phyloP scores from a whole-genome alignment of 208 protist species.

The Acanthamoeba comandoni region DNA sequence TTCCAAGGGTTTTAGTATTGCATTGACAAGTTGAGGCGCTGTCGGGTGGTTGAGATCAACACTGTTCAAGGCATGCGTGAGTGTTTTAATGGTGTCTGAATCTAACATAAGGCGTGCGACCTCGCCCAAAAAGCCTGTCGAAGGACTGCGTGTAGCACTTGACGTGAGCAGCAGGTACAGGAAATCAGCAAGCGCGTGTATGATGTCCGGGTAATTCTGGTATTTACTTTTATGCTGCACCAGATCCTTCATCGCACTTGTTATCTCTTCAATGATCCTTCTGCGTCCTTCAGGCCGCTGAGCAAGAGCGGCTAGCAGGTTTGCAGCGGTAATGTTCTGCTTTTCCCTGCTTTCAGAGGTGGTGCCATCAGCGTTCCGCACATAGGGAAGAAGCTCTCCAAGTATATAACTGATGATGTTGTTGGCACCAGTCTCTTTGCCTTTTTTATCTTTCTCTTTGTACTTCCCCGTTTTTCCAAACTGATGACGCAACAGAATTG shows the following conservation, averaged over 20 bases:
- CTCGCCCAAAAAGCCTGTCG: slow-evolving; percentile 57
- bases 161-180: slow-evolving; percentile 56
- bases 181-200: slow-evolving; percentile 66
- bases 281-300: slow-evolving; percentile 55
- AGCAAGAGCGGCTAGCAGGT: slow-evolving; percentile 44
- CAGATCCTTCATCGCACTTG: slow-evolving; percentile 35
- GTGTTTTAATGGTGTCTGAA: slow-evolving; percentile 62
- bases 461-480: slow-evolving; percentile 4
- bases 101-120: slow-evolving; percentile 49
- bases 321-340: background rate
- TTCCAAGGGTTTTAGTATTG: slow-evolving; percentile 37
- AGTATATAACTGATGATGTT: slow-evolving; percentile 57
- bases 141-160: slow-evolving; percentile 13
- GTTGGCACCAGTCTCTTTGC: slow-evolving; percentile 56
- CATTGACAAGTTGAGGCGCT: slow-evolving; percentile 56
- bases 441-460: slow-evolving; percentile 65
- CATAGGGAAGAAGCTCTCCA: slow-evolving; percentile 11
- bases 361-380: background rate
- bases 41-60: slow-evolving; percentile 63
- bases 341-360: background rate
- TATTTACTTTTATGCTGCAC: background rate
- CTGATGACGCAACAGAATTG: slow-evolving; percentile 50
- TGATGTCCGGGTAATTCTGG: slow-evolving; percentile 47
- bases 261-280: slow-evolving; percentile 56
- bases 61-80: slow-evolving; percentile 14